These are phyloP conservation scores for Tuber melanosporum DNA, from an alignment of 495 filamentous ascomycete genomes.

Conservation along the genomic window DNA sequence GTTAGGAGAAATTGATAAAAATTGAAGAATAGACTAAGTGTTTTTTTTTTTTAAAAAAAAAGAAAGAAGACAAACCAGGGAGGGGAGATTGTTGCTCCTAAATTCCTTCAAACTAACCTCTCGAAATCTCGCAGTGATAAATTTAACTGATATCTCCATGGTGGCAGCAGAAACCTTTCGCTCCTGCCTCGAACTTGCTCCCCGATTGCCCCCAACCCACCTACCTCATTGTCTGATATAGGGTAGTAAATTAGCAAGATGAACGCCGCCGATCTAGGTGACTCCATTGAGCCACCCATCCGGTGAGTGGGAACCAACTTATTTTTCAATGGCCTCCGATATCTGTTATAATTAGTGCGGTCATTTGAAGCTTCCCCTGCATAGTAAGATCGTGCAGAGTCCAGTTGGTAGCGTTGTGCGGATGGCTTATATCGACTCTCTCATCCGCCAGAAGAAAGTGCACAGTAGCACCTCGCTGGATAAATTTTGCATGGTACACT, in stretches of 20 bases:
- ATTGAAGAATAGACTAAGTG: no score
- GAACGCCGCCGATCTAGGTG: not conserved
- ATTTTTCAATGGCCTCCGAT: not conserved
- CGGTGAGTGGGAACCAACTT: not conserved
- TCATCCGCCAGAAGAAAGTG: not conserved
- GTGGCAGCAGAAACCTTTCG: not conserved
- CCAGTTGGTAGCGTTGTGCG: not conserved
- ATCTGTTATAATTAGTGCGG: not conserved
- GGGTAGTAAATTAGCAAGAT: not conserved
- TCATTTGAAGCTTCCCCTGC: not conserved
- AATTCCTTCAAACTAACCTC: not conserved
- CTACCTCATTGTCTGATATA: not conserved
- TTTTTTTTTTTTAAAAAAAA: not conserved
- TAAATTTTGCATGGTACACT: not conserved
- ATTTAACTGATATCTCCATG: not conserved
- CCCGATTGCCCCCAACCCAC: not conserved
- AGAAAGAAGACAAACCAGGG: not conserved
- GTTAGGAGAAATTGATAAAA: not conserved
- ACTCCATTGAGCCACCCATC: not conserved
- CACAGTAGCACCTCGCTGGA: not conserved
- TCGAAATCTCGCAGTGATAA: not conserved
- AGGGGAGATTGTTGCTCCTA: not conserved
- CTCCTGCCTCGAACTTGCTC: not conserved
- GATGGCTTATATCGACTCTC: not conserved
- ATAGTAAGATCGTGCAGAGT: not conserved